A percentile compares a stretch with the other conserved stretches of the same genome.
phyloP scores from a whole-genome alignment of 352 stramenopile genomes.

The Globisporangium solare region DNA sequence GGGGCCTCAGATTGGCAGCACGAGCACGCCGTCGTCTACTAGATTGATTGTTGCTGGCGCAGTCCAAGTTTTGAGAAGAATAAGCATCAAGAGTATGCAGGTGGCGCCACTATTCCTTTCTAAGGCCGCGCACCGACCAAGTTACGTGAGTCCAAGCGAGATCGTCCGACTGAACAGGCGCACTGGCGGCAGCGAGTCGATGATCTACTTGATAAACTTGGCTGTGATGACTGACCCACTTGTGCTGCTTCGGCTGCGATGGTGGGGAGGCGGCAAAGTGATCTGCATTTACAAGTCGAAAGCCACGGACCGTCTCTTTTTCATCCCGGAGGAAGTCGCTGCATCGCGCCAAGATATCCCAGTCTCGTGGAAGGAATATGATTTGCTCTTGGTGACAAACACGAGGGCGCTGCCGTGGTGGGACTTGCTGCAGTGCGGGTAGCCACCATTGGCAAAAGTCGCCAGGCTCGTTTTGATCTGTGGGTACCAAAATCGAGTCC shows the following conservation, averaged over 20 bases:
- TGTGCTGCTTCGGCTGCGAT: slow-evolving; percentile 1
- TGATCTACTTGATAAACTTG: slow-evolving; percentile 13
- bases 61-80: neutral
- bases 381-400: slow-evolving; percentile 1
- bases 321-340: slow-evolving; percentile 2
- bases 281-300: slow-evolving; percentile 5
- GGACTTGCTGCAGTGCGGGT: neutral
- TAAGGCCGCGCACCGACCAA: neutral
- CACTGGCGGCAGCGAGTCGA: slow-evolving; percentile 1
- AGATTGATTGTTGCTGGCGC: neutral
- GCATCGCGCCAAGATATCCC: neutral
- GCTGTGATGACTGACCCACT: slow-evolving; percentile 12
- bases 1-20: neutral
- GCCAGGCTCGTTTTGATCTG: neutral
- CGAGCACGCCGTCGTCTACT: neutral
- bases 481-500: too few relatives aligned
- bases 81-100: neutral
- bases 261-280: neutral
- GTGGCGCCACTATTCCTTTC: neutral
- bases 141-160: neutral
- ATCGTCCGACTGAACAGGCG: neutral
- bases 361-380: neutral
- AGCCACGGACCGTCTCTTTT: neutral
- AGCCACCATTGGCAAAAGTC: neutral
- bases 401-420: neutral